Base-by-base conservation (phyloP, 164 flowering plant genomes). In the Pachysandra terminalis region DNA sequence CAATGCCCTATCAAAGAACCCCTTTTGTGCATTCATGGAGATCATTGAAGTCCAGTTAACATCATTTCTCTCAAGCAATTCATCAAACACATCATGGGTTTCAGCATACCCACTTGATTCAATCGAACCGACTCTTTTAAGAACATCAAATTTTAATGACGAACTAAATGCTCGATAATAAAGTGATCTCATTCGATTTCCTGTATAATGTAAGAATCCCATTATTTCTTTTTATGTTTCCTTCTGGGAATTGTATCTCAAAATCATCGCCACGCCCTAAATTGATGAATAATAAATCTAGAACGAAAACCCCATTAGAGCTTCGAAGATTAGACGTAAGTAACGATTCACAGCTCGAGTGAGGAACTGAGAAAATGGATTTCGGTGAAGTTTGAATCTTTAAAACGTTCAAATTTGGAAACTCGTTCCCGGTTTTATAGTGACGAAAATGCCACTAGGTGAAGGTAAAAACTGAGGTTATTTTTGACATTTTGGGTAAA, bases 41-140 rank as follows among this genome's bases (percentile, higher is more conserved):
- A 77, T 70, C 63, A 73, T 68, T 41, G 77, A 58, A 41, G 77
- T 74, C 77, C 76, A 73, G 3, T 59, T 25, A n/a, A 61, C n/a
- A 19, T 66, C 71, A 45, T 56, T 57, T 5, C 15, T 65, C 23
- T 66, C 73, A 24, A 66, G 67, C 67, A 74, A 61, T 74, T 68
- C 65, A 41, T 19, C 49, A 23, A 62, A 25, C 64, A 17, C 0
- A 0, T 70, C 26, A 8, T 14, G 63, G 64, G 28, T 56, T 26
- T 55, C 48, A 64, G 24, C 9, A 27, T 19, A 53, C 0, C 23
- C 40, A 19, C 19, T 64, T 10, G 22, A 49, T 25, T 49, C 19
- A 52, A 7, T 0, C 19, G 7, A 22, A 26, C 51, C 9, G 4
- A 52, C 25, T 37, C 57, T 19, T n/a, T 54, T 1, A 55, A 23